These are phyloP conservation scores for Nitzschia sp. DNA, from an alignment of 108 stramenopile species.

Conservation along the genomic window DNA sequence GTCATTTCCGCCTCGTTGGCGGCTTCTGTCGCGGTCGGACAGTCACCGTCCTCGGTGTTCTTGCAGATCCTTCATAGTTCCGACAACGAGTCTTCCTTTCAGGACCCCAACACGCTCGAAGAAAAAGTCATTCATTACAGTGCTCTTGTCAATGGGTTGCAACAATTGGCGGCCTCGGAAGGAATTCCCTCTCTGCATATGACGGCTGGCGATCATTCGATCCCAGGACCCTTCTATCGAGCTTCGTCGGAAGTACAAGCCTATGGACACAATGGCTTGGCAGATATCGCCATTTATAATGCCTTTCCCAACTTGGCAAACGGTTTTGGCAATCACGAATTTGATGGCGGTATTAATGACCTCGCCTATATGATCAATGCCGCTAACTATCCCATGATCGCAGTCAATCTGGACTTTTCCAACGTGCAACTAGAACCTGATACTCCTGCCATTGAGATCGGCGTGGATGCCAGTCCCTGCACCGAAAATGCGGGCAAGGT, in stretches of 20 bases:
- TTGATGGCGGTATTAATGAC: constrained; percentile 15
- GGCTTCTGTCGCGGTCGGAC: too few species aligned
- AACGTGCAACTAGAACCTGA: not conserved
- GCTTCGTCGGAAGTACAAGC: constrained; percentile 11
- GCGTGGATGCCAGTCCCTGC: not conserved
- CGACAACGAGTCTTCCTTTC: not conserved
- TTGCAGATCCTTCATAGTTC: not conserved
- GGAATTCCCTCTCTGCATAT: constrained; percentile 1
- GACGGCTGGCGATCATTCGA: constrained; percentile 5
- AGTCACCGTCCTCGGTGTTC: too few species aligned
- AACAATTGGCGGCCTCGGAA: not conserved
- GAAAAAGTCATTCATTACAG: constrained; percentile 9
- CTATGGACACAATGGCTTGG: not conserved
- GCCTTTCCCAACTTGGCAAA: constrained; percentile 8
- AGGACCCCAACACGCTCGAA: constrained; percentile 9
- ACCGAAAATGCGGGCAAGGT: not conserved
- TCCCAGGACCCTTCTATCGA: constrained; percentile 13
- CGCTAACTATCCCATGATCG: constrained; percentile 4
- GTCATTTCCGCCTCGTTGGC: too few species aligned
- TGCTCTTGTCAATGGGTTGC: not conserved
- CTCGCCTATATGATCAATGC: not conserved
- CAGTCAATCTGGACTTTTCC: constrained; percentile 14
- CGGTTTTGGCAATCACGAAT: constrained; percentile 25
- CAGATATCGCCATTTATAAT: constrained; percentile 6
- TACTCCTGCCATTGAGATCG: not conserved